Evolutionary conservation across 805 yeast species (phyloP).

Genomic region (Yamadazyma paraphyllophila): DNA sequence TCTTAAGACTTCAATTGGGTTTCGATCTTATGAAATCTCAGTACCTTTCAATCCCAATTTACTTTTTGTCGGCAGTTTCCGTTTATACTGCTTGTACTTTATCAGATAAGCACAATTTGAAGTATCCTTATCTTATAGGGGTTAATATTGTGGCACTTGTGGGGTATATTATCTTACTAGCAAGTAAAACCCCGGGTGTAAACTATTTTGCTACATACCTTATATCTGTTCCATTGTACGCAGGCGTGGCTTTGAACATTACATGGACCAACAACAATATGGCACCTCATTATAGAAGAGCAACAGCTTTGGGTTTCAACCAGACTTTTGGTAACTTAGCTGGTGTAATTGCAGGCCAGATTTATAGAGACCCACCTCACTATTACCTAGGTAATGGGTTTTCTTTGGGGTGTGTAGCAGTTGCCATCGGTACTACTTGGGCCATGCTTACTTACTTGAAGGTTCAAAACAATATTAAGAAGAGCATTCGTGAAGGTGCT

Average conservation of each 20-base stretch:
- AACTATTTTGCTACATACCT: constrained; percentile 37
- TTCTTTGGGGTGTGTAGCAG: constrained; percentile 32
- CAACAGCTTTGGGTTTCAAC: constrained; percentile 41
- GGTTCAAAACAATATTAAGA: background rate
- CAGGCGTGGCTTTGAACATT: constrained; percentile 37
- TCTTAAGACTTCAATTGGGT: constrained; percentile 30
- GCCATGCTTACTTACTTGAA: background rate
- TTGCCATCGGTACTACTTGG: constrained; percentile 4
- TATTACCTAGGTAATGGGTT: constrained; percentile 40
- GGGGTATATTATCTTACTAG: constrained; percentile 33
- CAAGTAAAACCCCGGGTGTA: constrained; percentile 25
- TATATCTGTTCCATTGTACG: constrained; percentile 34
- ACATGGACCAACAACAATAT: constrained; percentile 45
- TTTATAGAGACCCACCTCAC: constrained; percentile 36
- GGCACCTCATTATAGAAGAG: constrained; percentile 42
- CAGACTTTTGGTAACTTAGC: constrained; percentile 46
- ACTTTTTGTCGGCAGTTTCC: constrained; percentile 29
- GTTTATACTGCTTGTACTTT: constrained; percentile 21
- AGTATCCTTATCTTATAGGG: constrained; percentile 30
- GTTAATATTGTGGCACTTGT: constrained; percentile 23
- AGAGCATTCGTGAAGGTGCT: constrained; percentile 1
- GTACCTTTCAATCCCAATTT: constrained; percentile 40
- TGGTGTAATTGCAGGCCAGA: constrained; percentile 45
- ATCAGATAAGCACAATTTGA: constrained; percentile 25
- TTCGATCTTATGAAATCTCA: constrained; percentile 31